Conservation (phyloP, 1,284 basidiomycete genomes). For the Meripilus lineatus region DNA sequence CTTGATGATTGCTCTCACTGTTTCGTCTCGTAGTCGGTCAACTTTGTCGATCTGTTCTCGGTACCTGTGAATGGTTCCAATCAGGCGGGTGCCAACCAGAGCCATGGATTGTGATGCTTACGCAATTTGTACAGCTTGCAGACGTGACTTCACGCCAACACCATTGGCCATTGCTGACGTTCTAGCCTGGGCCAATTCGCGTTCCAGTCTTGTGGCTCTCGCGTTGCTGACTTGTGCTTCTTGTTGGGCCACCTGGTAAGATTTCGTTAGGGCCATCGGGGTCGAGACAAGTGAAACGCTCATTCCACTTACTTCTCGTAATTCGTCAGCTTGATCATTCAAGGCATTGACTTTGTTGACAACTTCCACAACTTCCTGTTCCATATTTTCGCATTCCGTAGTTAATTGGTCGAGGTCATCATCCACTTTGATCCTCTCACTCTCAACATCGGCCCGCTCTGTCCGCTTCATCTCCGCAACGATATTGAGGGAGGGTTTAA, state of each 20-base stretch:
- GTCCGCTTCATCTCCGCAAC: conserved; percentile 66
- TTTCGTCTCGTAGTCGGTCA: conserved; percentile 66
- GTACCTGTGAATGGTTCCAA: conserved; percentile 40
- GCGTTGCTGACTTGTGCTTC: conserved; percentile 59
- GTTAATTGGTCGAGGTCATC: conserved; percentile 75
- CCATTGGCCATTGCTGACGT: conserved; percentile 73
- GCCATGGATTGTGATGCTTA: conserved; percentile 20
- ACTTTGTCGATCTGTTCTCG: conserved; percentile 73
- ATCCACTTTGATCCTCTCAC: conserved; percentile 70
- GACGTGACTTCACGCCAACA: conserved; percentile 70
- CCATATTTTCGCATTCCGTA: conserved; percentile 71
- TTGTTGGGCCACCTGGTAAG: conserved; percentile 61
- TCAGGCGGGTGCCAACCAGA: neutral
- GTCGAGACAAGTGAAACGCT: neutral
- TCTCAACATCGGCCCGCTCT: conserved; percentile 65
- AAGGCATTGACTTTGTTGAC: conserved; percentile 64
- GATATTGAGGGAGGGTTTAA: conserved; percentile 67
- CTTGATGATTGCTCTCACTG: conserved; percentile 73
- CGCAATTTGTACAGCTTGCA: conserved; percentile 61
- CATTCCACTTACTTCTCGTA: conserved; percentile 56
- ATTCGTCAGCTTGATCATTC: conserved; percentile 73
- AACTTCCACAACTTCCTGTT: conserved; percentile 63
- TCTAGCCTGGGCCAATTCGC: conserved; percentile 63
- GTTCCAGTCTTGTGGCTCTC: conserved; percentile 60
- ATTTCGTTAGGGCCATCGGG: neutral